Conservation (phyloP, 768 basidiomycete genomes). For the Mycena crocata region DNA sequence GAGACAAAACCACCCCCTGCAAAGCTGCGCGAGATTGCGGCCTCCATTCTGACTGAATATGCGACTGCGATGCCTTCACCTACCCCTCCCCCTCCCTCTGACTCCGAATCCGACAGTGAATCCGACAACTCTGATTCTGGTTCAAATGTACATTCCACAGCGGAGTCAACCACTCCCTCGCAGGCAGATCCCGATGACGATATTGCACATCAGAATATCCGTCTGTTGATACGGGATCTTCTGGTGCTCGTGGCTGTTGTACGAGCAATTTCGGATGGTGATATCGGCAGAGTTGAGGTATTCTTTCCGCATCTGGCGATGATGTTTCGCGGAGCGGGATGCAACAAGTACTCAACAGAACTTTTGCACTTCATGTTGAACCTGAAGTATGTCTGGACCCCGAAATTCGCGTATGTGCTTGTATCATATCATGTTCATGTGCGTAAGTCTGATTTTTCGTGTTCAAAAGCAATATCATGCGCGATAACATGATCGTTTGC, state of each 20-base stretch:
- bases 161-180: background rate
- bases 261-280: conserved; percentile 19
- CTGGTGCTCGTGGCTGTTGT: conserved; percentile 29
- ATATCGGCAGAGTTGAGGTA: conserved; percentile 1
- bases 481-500: background rate
- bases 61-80: conserved; percentile 21
- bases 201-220: conserved; percentile 19
- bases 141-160: background rate
- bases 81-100: no score
- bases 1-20: conserved; percentile 35
- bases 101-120: no score
- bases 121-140: background rate
- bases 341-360: conserved; percentile 18
- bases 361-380: conserved; percentile 5
- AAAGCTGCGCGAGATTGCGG: conserved; percentile 20
- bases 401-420: conserved; percentile 36
- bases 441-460: background rate
- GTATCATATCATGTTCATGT: background rate
- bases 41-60: conserved; percentile 26
- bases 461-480: conserved; percentile 2
- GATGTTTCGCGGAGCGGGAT: conserved; percentile 9
- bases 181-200: conserved; percentile 8
- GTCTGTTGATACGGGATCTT: conserved; percentile 26
- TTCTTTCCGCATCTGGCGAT: conserved; percentile 11
- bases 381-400: conserved; percentile 47